Evolutionary conservation across 176 grass and related monocot species (phyloP).

Genomic region (Eragrostis nindensis): DNA sequence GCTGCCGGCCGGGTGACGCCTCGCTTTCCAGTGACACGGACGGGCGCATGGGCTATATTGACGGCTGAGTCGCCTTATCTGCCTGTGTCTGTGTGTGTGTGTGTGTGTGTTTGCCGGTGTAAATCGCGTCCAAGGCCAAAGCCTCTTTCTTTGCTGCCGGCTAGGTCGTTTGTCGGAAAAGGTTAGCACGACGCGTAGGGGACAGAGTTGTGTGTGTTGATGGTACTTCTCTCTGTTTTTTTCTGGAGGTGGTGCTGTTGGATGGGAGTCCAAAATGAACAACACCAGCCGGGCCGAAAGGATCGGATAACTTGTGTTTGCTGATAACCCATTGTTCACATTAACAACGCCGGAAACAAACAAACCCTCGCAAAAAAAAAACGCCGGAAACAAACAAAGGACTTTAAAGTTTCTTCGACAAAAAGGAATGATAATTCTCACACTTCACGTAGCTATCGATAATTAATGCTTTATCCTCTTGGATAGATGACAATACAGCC

Average conservation of each 20-base stretch:
- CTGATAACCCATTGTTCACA: too few relatives aligned
- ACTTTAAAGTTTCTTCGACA: too few relatives aligned
- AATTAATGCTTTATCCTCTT: background rate
- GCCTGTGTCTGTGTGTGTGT: conserved; percentile 1
- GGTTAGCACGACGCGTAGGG: background rate
- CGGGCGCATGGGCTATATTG: background rate
- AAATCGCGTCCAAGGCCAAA: background rate
- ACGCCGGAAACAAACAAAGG: too few relatives aligned
- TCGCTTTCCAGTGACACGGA: conserved; percentile 33
- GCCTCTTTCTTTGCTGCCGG: background rate
- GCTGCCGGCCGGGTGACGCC: background rate
- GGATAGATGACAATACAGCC: too few relatives aligned
- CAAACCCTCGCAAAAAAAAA: too few relatives aligned
- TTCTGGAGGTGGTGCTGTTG: background rate
- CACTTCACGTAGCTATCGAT: background rate
- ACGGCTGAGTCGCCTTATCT: conserved; percentile 49
- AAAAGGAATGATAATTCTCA: background rate
- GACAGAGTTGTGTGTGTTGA: too few relatives aligned
- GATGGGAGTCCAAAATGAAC: too few relatives aligned
- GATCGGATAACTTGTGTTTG: too few relatives aligned
- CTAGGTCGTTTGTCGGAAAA: conserved; percentile 1
- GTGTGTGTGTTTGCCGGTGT: conserved; percentile 19
- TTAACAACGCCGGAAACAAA: too few relatives aligned
- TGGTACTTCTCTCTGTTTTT: background rate
- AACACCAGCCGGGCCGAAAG: too few relatives aligned